These are phyloP conservation scores for Krasilnikovozyma curviuscula DNA, from an alignment of 768 basidiomycete species.

Conservation along the genomic window DNA sequence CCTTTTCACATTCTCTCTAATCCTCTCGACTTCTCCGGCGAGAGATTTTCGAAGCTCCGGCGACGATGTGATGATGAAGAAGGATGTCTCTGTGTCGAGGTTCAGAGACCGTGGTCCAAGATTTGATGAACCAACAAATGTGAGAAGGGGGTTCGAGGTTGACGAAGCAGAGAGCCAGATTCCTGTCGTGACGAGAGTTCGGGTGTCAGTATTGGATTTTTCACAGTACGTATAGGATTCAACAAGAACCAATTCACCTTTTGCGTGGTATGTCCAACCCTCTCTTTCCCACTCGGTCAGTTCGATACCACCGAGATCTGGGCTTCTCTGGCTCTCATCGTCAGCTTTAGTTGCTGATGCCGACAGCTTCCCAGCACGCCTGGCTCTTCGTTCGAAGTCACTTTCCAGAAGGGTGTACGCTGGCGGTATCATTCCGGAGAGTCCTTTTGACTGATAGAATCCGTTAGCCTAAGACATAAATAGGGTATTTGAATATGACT, in stretches of 20 bases:
- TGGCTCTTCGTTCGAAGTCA: constrained; percentile 35
- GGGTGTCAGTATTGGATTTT: not conserved
- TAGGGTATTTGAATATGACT: not conserved
- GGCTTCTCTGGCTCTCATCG: constrained; percentile 8
- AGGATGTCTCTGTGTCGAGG: constrained; percentile 79
- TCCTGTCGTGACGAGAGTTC: constrained; percentile 31
- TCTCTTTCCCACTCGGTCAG: constrained; percentile 69
- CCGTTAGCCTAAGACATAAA: constrained; percentile 58
- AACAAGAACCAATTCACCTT: constrained; percentile 40
- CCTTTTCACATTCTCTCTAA: constrained; percentile 19
- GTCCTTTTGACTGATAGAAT: constrained; percentile 69
- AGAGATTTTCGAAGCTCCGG: constrained; percentile 23
- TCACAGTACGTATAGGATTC: not conserved
- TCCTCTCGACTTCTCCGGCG: constrained; percentile 22
- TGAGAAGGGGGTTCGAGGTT: constrained; percentile 39
- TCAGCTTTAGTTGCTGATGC: not conserved
- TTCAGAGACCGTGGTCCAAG: constrained; percentile 76
- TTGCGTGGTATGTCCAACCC: constrained; percentile 97
- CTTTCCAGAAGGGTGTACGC: constrained; percentile 79
- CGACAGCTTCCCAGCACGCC: constrained; percentile 22
- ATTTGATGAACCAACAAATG: constrained; percentile 87
- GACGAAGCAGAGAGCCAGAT: constrained; percentile 52
- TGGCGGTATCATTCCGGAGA: constrained; percentile 86
- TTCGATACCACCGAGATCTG: constrained; percentile 35
- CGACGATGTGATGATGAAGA: constrained; percentile 56